These are phyloP conservation scores for Pseudohyphozyma bogoriensis DNA, from an alignment of 768 basidiomycete species.

Conservation along the genomic window DNA sequence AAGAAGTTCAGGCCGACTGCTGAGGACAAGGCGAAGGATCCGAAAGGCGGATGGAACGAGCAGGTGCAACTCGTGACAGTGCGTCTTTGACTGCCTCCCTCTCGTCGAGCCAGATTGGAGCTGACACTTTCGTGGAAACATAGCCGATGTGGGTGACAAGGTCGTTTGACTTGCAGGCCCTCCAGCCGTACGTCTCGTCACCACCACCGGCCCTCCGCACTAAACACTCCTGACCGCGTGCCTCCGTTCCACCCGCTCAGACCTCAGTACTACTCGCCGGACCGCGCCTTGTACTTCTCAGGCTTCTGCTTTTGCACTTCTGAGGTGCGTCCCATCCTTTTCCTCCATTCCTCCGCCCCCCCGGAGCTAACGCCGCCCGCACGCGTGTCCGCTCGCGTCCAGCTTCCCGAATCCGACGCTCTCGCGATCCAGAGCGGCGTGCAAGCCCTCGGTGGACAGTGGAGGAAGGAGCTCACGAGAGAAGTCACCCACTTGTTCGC, in stretches of 20 bases:
- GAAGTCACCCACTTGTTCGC: constrained; percentile 84
- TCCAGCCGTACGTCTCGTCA: constrained; percentile 46
- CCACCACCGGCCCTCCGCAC: background rate
- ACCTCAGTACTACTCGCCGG: constrained; percentile 54
- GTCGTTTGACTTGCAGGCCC: constrained; percentile 49
- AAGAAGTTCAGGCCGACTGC: constrained; percentile 41
- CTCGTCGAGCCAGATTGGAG: no score
- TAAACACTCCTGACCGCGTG: background rate
- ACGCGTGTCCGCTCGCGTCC: no score
- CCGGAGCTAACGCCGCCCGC: no score
- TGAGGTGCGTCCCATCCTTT: constrained; percentile 53
- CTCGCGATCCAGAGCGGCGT: constrained; percentile 66
- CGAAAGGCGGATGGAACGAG: background rate
- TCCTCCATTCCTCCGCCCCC: background rate
- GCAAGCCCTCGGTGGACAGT: constrained; percentile 67
- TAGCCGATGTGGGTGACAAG: constrained; percentile 56
- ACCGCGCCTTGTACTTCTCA: constrained; percentile 70
- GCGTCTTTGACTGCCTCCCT: background rate
- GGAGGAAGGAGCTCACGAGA: constrained; percentile 60
- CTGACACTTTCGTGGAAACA: no score
- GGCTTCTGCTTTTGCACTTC: constrained; percentile 64
- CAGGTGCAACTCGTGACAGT: constrained; percentile 17
- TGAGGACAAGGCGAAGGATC: constrained; percentile 1
- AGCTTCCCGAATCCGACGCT: constrained; percentile 47
- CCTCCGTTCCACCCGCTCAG: constrained; percentile 36